Conservation (phyloP, 768 basidiomycete species). For the Kwoniella sp. region DNA sequence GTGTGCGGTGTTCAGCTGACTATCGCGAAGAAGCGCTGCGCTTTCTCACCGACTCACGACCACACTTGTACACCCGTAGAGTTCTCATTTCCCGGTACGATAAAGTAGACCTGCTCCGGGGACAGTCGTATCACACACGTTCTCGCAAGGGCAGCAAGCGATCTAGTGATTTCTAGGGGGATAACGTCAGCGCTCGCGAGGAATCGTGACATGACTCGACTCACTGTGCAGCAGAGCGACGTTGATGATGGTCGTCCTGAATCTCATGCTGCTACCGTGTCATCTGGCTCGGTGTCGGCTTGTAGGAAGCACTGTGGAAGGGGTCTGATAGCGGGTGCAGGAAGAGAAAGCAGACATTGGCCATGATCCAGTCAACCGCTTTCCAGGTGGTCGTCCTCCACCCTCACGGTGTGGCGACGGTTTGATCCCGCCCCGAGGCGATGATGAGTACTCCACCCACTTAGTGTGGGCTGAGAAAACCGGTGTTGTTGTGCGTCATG, state of each 20-base stretch:
- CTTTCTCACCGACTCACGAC: conserved; percentile 38
- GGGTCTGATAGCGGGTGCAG: too few relatives aligned
- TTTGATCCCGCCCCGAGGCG: too few relatives aligned
- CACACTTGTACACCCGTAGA: conserved; percentile 49
- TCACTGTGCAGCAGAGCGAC: conserved; percentile 41
- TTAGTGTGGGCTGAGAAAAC: too few relatives aligned
- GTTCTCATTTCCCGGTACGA: conserved; percentile 47
- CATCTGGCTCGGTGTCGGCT: too few relatives aligned
- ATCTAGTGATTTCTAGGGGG: conserved; percentile 40
- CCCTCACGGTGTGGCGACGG: too few relatives aligned
- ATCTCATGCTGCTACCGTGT: conserved; percentile 40
- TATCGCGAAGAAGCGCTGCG: not conserved
- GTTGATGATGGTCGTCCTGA: conserved; percentile 45
- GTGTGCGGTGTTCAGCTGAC: not conserved
- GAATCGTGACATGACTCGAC: not conserved
- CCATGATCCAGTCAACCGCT: too few relatives aligned
- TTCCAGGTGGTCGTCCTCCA: too few relatives aligned
- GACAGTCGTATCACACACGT: conserved; percentile 41
- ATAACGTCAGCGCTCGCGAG: conserved; percentile 3
- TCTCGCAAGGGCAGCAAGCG: conserved; percentile 34
- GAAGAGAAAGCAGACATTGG: too few relatives aligned
- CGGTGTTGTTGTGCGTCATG: too few relatives aligned
- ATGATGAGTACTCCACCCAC: too few relatives aligned
- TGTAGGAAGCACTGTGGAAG: too few relatives aligned
- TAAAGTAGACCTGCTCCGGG: conserved; percentile 44